Base-by-base conservation (phyloP, 2,329 filamentous ascomycete species). In the Aspergillus sergii region DNA sequence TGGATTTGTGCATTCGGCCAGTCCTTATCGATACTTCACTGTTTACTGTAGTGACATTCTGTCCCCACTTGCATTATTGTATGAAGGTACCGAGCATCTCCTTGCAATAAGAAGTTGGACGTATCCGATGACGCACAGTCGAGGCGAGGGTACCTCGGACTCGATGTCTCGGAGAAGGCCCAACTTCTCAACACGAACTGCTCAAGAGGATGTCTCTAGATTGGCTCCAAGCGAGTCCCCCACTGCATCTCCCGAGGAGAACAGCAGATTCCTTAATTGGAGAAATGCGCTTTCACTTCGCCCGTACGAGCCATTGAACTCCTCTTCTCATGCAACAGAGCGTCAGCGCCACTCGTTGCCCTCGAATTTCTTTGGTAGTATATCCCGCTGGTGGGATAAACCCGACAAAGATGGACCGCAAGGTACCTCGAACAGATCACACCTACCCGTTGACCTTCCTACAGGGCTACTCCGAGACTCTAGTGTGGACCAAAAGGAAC, bases 181-280 rank as follows among this genome's bases (percentile, higher is more conserved):
- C n/a, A 76, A 72, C 60, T 79, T 80, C 66, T 76, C 76, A 23
- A 73, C 77, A 55, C 75, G 76, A 61, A 75, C 76, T 10, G 71
- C 78, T 43, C 66, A 74, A 66, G 78, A 77, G 69, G 78, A 79
- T 72, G 74, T 68, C 36, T 70, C 72, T 21, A 73, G 76, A 58
- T 65, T 79, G 34, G 77, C 70, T 51, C 75, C 76, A 36, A 73
- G 67, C 57, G 76, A 77, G 30, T 70, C 69, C 14, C 57, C 57
- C 19, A 48, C 64, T 55, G 58, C 66, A 39, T 68, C 68, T 30
- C 63, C 71, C 5, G 66, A 67, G 23, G 70, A 72, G 39, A 69
- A 68, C 32, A 66, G 63, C 54, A 66, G 69, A 28, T 59, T 72
- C n/a, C 63, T 71, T 39, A 66, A 68, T 23, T 69, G 68, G 67